phyloP scores from a whole-genome alignment of 768 basidiomycete genomes.

The Sarcodon sp. region DNA sequence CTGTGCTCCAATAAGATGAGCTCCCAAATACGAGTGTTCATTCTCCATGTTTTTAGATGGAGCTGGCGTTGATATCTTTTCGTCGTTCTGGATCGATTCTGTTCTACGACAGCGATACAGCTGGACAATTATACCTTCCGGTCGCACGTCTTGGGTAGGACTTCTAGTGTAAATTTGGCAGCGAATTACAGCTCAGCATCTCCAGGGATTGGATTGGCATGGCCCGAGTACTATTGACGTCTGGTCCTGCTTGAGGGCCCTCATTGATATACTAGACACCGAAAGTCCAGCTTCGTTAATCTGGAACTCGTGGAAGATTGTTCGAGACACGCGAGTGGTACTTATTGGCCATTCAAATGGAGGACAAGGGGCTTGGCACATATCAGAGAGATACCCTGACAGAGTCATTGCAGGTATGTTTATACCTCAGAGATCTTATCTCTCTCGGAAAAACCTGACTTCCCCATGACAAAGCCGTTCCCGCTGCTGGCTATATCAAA shows the following conservation, averaged over 20 bases:
- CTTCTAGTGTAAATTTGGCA: not conserved
- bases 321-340: constrained; percentile 30
- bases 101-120: constrained; percentile 43
- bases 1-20: not conserved
- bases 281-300: constrained; percentile 7
- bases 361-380: constrained; percentile 81
- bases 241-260: constrained; percentile 47
- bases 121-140: constrained; percentile 79
- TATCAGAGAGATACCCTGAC: constrained; percentile 69
- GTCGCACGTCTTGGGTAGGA: constrained; percentile 70
- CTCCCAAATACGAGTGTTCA: not conserved
- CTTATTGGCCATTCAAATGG: constrained; percentile 91
- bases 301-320: constrained; percentile 30
- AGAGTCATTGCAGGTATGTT: constrained; percentile 45
- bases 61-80: constrained; percentile 67
- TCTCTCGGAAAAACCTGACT: not conserved
- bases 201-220: constrained; percentile 86
- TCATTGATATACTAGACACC: constrained; percentile 30
- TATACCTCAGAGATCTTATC: not conserved
- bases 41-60: constrained; percentile 44
- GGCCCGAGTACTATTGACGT: constrained; percentile 68
- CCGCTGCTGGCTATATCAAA: constrained; percentile 77
- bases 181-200: not conserved
- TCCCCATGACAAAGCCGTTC: constrained; percentile 32
- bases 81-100: constrained; percentile 48